Base-by-base conservation (phyloP, 768 basidiomycete species). In the Amyloporia xantha region DNA sequence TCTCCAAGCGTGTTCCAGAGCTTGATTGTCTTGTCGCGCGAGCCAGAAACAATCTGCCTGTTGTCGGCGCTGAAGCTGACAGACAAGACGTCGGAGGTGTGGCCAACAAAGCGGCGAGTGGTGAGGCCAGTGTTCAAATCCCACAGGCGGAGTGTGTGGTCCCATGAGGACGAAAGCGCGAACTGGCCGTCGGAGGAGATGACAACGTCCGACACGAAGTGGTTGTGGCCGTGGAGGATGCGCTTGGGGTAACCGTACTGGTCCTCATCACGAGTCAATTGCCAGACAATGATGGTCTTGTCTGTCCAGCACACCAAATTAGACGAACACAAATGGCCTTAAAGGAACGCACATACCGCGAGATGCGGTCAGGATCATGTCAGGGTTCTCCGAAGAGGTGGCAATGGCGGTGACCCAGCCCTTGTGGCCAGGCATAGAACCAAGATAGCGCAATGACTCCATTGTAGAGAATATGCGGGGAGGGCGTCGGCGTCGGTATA, bases 1-100 rank as follows among this genome's bases (percentile, higher is more conserved):
- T 99, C 96, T 64, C 96, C 96, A 56, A 99, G 84, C 53, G 96
- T 99, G 77, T 99, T 99, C 96, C 96, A 99, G 64, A 99, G 89
- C 71, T 98, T 99, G 79, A 99, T 99, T 35, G 89, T 84, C 67
- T 77, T 78, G 81, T 99, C 96, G 58, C 96, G 89, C 54, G 93
- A 94, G 48, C 93, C 96, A 45, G 93, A 96, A 60, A 99, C 96
- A 67, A 99, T 99, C 70, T 98, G 96, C 67, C 96, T 78, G 83
- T 99, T 98, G 73, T 99, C 96, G 51, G 96, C 96, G 58, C 90
- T 93, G 83, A 99, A 99, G 71, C 91, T 95, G 74, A 99, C 96
- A 58, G 93, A 96, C 51, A 99, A 81, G 56, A 99, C 95, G 65
- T 99, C 96, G 55, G 91, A 89, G 54, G 84, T 93, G 79, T 99